Evolutionary conservation across 208 protist genomes (phyloP).

Genomic region (Trypanosoma mega): DNA sequence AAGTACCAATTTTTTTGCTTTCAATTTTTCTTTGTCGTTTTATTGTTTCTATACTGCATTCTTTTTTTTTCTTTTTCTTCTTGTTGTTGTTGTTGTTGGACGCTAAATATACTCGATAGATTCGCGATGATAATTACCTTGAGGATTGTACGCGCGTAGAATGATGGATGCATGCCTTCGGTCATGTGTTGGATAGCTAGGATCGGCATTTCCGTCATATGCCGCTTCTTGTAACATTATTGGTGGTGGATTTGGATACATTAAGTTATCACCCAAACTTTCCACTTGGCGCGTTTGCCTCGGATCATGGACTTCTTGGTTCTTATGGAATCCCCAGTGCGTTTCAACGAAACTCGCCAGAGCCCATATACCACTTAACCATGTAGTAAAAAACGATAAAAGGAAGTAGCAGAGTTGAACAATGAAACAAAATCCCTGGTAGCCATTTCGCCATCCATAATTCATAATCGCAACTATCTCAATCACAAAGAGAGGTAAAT

Average conservation of each 20-base stretch:
- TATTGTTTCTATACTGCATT: too few relatives aligned
- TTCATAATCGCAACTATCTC: constrained; percentile 38
- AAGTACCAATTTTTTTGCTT: too few relatives aligned
- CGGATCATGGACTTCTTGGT: too few relatives aligned
- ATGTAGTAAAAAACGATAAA: constrained; percentile 36
- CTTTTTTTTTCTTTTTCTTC: too few relatives aligned
- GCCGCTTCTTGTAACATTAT: constrained; percentile 21
- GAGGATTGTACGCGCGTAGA: too few relatives aligned
- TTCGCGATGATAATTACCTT: too few relatives aligned
- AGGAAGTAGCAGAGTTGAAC: constrained; percentile 50
- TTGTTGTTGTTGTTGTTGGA: too few relatives aligned
- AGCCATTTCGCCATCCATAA: constrained; percentile 34
- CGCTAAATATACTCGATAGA: too few relatives aligned
- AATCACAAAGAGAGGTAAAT: constrained; percentile 51
- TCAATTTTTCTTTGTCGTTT: too few relatives aligned
- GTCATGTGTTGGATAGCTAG: constrained; percentile 14
- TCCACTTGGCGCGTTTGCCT: too few relatives aligned
- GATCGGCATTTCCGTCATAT: background rate
- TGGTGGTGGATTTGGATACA: constrained; percentile 3
- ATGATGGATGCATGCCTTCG: too few relatives aligned
- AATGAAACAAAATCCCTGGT: constrained; percentile 43
- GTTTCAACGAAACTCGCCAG: constrained; percentile 41
- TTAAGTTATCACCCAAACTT: too few relatives aligned
- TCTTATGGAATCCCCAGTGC: constrained; percentile 25
- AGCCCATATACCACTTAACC: constrained; percentile 46